Percentiles rank a stretch among this genome's conserved stretches.
phyloP scores from a whole-genome alignment of 495 filamentous ascomycete genomes.

The Geopyxis carbonaria region DNA sequence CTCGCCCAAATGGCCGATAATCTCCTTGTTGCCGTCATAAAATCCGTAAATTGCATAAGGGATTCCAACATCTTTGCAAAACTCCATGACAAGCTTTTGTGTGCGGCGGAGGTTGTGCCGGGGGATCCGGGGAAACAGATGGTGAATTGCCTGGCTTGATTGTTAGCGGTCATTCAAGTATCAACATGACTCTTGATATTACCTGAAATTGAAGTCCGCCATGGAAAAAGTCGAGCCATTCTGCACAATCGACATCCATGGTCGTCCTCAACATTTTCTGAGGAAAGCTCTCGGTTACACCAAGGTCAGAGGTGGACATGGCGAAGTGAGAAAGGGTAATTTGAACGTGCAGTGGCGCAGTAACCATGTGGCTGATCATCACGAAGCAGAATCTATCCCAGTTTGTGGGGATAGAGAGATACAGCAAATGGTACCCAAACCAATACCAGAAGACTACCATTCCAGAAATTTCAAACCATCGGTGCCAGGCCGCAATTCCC shows the following conservation, averaged over 20 bases:
- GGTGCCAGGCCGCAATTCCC: conserved; percentile 75
- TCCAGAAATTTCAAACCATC: conserved; percentile 67
- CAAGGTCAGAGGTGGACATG: conserved; percentile 87
- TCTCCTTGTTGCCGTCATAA: conserved; percentile 75
- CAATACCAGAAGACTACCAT: conserved; percentile 85
- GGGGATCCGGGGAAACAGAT: conserved; percentile 86
- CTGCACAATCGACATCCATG: conserved; percentile 92
- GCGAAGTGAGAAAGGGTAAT: conserved; percentile 95
- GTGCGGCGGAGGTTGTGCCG: conserved; percentile 76
- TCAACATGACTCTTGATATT: too few relatives aligned
- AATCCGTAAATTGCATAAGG: conserved; percentile 93
- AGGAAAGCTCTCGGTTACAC: conserved; percentile 73
- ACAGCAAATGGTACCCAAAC: conserved; percentile 78
- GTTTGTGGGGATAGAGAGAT: conserved; percentile 53
- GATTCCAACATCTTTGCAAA: conserved; percentile 79
- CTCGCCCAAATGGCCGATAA: conserved; percentile 68
- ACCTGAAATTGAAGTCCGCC: conserved; percentile 87
- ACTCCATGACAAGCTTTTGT: conserved; percentile 70
- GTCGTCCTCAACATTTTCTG: conserved; percentile 96
- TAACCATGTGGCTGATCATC: conserved; percentile 71
- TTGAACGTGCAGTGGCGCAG: conserved; percentile 79
- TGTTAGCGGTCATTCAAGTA: conserved; percentile 8
- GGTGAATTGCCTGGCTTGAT: conserved; percentile 51
- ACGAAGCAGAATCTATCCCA: conserved; percentile 57
- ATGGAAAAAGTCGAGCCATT: conserved; percentile 93